Evolutionary conservation across 306 rosid genomes (phyloP).

Genomic region (Psophocarpus tetragonolobus): DNA sequence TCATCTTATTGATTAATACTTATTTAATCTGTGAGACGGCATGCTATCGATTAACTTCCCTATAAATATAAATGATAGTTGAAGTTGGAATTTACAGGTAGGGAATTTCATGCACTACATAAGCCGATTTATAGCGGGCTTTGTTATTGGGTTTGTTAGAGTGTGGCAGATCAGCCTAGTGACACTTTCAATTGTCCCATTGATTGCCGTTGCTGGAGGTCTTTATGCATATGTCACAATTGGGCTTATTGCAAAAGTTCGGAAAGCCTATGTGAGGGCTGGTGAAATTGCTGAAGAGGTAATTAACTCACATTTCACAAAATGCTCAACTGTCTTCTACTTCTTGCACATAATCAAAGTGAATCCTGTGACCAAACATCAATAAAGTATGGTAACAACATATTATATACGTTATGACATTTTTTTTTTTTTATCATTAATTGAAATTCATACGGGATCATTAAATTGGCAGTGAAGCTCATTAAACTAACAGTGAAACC

Average conservation of each 20-base stretch:
- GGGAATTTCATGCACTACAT: slow-evolving; percentile 95
- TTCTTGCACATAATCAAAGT: background rate
- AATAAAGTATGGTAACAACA: background rate
- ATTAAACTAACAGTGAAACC: background rate
- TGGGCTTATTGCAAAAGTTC: slow-evolving; percentile 77
- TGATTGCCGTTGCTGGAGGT: slow-evolving; percentile 95
- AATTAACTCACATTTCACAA: background rate
- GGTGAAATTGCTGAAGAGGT: slow-evolving; percentile 99
- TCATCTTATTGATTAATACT: too few relatives aligned
- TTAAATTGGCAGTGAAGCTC: background rate
- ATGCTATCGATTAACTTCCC: background rate
- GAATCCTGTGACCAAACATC: background rate
- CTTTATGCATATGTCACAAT: slow-evolving; percentile 78
- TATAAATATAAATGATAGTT: background rate
- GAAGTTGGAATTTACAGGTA: slow-evolving; percentile 52
- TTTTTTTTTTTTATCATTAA: background rate
- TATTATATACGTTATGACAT: background rate
- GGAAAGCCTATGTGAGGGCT: slow-evolving; percentile 85
- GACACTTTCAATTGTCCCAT: slow-evolving; percentile 87
- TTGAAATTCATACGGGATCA: background rate
- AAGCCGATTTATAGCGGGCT: slow-evolving; percentile 80
- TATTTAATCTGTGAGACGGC: background rate
- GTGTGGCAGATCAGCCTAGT: slow-evolving; percentile 96
- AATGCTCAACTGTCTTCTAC: background rate
- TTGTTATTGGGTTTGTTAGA: slow-evolving; percentile 76